Conservation (phyloP, 2,329 filamentous ascomycete genomes). For the Penicillium aurantiogriseum region DNA sequence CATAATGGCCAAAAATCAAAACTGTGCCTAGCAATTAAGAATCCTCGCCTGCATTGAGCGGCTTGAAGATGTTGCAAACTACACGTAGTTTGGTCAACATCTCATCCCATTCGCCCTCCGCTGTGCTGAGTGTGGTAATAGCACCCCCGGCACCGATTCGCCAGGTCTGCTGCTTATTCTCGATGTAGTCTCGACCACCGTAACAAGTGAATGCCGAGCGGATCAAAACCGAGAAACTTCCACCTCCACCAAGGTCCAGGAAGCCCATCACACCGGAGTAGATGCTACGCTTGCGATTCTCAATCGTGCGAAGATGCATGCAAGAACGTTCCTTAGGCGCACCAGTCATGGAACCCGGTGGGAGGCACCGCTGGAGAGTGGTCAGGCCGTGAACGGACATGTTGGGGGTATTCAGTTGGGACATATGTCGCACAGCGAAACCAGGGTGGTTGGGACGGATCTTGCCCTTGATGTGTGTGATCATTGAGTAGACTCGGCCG, state of each 20-base stretch:
- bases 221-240: slow-evolving; percentile 91
- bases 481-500: slow-evolving; percentile 85
- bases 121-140: slow-evolving; percentile 78
- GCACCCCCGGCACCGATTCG: slow-evolving; percentile 86
- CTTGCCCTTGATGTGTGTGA: slow-evolving; percentile 77
- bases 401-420: slow-evolving; percentile 31
- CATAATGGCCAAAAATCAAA: not conserved
- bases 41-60: slow-evolving; percentile 14
- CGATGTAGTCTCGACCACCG: slow-evolving; percentile 20
- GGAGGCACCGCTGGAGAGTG: slow-evolving; percentile 73
- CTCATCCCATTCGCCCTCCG: slow-evolving; percentile 81
- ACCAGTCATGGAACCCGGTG: slow-evolving; percentile 94
- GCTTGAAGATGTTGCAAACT: slow-evolving; percentile 44
- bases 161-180: slow-evolving; percentile 54
- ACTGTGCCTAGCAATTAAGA: not conserved
- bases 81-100: slow-evolving; percentile 72
- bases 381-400: slow-evolving; percentile 60
- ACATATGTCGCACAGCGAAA: slow-evolving; percentile 31
- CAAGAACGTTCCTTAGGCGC: slow-evolving; percentile 93
- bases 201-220: slow-evolving; percentile 66
- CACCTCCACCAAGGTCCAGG: slow-evolving; percentile 77
- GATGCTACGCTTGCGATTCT: slow-evolving; percentile 64
- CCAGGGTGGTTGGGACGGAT: slow-evolving; percentile 29
- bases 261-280: slow-evolving; percentile 91
- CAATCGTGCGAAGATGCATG: slow-evolving; percentile 71